phyloP scores from a whole-genome alignment of 176 grass and related monocot genomes.

The Puccinellia tenuiflora region DNA sequence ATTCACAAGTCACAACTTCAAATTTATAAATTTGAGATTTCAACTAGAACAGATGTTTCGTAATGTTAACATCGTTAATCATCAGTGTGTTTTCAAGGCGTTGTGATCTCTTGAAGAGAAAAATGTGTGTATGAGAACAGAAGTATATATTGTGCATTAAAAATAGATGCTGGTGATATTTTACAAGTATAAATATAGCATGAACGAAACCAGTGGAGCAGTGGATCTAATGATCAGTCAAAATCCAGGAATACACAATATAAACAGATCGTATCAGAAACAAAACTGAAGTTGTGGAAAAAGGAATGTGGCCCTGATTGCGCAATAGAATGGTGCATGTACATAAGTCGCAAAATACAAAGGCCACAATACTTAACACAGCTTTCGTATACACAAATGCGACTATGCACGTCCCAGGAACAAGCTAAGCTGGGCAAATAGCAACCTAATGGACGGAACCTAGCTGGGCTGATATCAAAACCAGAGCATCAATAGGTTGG shows the following conservation, averaged over 20 bases:
- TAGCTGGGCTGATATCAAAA: background rate
- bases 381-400: background rate
- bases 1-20: background rate
- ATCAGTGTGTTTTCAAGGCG: background rate
- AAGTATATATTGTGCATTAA: background rate
- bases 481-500: background rate
- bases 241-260: background rate
- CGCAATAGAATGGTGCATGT: background rate
- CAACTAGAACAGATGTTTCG: background rate
- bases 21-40: background rate
- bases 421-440: background rate
- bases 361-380: background rate
- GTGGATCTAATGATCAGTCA: background rate
- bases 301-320: background rate
- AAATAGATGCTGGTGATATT: background rate
- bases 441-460: background rate
- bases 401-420: background rate
- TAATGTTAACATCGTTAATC: background rate
- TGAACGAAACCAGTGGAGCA: background rate
- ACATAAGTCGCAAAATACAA: background rate
- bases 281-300: background rate
- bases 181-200: background rate
- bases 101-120: background rate
- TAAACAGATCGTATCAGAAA: background rate
- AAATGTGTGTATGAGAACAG: background rate